These are phyloP conservation scores for Sodiomyces alkalinus DNA, from an alignment of 2,329 filamentous ascomycete genomes.

Conservation along the genomic window DNA sequence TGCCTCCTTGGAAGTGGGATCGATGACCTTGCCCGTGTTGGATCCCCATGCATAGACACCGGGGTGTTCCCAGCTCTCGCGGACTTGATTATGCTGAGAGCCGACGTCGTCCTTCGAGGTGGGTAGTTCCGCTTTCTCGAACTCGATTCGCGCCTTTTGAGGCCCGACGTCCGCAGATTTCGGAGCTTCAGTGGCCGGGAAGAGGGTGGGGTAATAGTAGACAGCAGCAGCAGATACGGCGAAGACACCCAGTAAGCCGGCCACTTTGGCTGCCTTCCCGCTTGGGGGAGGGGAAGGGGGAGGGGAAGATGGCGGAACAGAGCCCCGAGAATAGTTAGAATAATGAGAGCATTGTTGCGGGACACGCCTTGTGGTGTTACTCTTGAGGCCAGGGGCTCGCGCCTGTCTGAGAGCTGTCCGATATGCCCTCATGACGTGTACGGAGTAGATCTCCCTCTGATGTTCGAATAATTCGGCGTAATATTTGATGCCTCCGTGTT, in stretches of 20 bases:
- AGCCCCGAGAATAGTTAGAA: too few relatives aligned
- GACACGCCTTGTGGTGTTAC: too few relatives aligned
- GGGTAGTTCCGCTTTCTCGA: conserved; percentile 48
- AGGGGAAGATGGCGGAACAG: too few relatives aligned
- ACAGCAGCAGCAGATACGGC: conserved; percentile 13
- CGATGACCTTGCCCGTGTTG: conserved; percentile 72
- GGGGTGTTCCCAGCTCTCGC: conserved; percentile 65
- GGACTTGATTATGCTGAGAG: conserved; percentile 77
- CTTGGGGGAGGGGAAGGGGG: too few relatives aligned
- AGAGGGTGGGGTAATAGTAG: conserved; percentile 22
- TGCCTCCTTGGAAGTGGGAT: conserved; percentile 63
- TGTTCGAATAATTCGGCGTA: too few relatives aligned
- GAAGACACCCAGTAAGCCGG: conserved; percentile 18
- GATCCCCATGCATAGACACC: conserved; percentile 92
- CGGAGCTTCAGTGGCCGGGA: conserved; percentile 15
- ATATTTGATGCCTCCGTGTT: too few relatives aligned
- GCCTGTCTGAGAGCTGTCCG: too few relatives aligned
- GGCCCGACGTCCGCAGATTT: conserved; percentile 3
- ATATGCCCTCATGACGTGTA: too few relatives aligned
- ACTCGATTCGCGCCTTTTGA: conserved; percentile 40
- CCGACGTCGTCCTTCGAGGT: conserved; percentile 57
- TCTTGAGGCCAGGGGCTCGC: too few relatives aligned
- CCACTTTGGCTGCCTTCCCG: conserved; percentile 10
- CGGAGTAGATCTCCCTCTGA: too few relatives aligned
- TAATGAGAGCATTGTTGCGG: too few relatives aligned